Evolutionary conservation across 306 rosid genomes (phyloP).

Genomic region (Calophaca sinica): DNA sequence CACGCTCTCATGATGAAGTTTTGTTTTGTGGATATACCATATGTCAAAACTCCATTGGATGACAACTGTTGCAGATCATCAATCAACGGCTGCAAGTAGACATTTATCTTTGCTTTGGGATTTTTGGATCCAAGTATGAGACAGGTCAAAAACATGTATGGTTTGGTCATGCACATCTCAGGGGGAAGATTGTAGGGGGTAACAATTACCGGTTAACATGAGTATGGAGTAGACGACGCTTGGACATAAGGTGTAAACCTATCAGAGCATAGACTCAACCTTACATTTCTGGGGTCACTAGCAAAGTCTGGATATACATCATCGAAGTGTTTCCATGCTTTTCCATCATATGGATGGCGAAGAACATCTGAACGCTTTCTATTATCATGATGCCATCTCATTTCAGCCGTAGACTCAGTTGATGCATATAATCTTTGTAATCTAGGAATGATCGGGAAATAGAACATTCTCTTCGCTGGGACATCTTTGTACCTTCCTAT

Average conservation of each 20-base stretch:
- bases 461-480: not conserved
- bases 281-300: not conserved
- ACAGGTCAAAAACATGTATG: not conserved
- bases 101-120: not conserved
- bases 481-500: conserved; percentile 1
- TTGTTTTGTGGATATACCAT: not conserved
- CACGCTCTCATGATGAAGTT: conserved; percentile 1
- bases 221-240: not conserved
- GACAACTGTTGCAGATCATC: not conserved
- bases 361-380: too few relatives aligned
- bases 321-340: too few relatives aligned
- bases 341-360: too few relatives aligned
- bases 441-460: not conserved
- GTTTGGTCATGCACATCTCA: not conserved
- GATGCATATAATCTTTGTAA: too few relatives aligned
- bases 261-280: not conserved
- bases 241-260: not conserved
- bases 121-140: not conserved
- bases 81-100: not conserved
- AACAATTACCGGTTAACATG: not conserved
- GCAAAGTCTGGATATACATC: too few relatives aligned
- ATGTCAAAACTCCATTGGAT: not conserved
- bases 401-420: too few relatives aligned
- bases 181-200: not conserved
- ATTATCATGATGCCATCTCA: too few relatives aligned